phyloP scores from a whole-genome alignment of 2,329 filamentous ascomycete species.

The Periglandula ipomoeae region DNA sequence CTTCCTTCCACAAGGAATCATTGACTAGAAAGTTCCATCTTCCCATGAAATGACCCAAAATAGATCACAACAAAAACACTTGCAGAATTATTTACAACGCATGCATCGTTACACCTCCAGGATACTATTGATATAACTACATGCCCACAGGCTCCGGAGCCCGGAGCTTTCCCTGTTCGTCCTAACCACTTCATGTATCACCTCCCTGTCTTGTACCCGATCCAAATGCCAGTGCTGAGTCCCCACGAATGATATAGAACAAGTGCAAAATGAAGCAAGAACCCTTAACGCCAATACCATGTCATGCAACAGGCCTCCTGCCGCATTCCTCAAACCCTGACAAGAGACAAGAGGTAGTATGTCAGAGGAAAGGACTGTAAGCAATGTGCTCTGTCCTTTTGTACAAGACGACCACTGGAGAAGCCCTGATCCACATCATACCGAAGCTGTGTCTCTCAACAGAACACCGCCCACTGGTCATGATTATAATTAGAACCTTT shows the following conservation, averaged over 20 bases:
- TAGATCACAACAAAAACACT: background rate
- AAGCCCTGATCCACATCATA: background rate
- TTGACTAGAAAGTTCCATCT: background rate
- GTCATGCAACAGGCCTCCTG: conserved; percentile 3
- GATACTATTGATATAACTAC: conserved; percentile 3
- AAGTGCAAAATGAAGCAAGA: background rate
- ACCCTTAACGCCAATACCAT: conserved; percentile 6
- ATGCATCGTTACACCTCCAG: background rate
- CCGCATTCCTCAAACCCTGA: background rate
- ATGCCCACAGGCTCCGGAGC: too few species aligned
- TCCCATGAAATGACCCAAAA: background rate
- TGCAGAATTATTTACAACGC: background rate
- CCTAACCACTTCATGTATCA: background rate
- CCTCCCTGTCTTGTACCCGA: background rate
- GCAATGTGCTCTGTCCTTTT: background rate
- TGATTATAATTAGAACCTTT: background rate
- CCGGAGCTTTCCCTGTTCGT: too few species aligned
- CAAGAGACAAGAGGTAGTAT: background rate
- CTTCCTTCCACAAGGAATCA: background rate
- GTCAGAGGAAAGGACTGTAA: background rate
- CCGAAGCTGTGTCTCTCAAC: background rate
- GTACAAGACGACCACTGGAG: background rate
- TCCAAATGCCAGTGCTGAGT: conserved; percentile 4
- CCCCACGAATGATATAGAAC: background rate
- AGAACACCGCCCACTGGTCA: background rate